Base-by-base conservation (phyloP, 306 rosid genomes). In the Vicia sativa region DNA sequence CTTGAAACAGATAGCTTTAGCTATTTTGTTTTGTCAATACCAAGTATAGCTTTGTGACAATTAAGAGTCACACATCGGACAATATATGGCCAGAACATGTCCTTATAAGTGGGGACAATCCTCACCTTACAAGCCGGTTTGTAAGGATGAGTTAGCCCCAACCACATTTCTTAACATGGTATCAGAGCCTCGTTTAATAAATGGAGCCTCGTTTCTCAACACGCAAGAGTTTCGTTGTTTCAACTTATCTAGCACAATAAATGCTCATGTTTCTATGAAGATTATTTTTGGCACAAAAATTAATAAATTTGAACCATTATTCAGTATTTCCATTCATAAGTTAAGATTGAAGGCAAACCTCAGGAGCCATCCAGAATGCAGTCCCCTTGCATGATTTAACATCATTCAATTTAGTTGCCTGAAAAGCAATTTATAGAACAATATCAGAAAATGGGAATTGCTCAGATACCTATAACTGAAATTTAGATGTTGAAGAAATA, bases 331-430 rank as follows among this genome's bases (percentile, higher is more conserved):
- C 12, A 0, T 60, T 66, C 52, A 35, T 50, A 72, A 74, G 34
- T 44, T 25, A 70, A 77, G 77, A 35, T 64, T 46, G 73, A 74
- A 72, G 73, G 64, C 88, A 85, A 77, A 93, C 98, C 98, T 93
- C 98, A 53, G 97, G 98, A 15, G 98, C 97, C 98, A 93, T 93
- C 98, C 98, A 93, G 77, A 72, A 86, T 74, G 96, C 86, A 73
- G 97, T 90, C 35, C 98, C 98, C 80, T 79, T 83, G 77, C 82
- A 79, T 39, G 97, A 93, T 77, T 82, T 83, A 58, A 93, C 83
- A 59, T 93, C 97, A 59, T 93, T 90, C 70, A 90, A 21, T 77
- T 86, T 85, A 78, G 82, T 85, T 29, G 90, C 95, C 97, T 93
- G 87, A 48, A 62, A 65, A 75, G 71, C 46, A 78, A 74, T 11